A percentile compares a stretch with the other conserved stretches of the same genome.
Evolutionary conservation across 179 eudicot genomes (phyloP).

Genomic region (Beta corolliflora): DNA sequence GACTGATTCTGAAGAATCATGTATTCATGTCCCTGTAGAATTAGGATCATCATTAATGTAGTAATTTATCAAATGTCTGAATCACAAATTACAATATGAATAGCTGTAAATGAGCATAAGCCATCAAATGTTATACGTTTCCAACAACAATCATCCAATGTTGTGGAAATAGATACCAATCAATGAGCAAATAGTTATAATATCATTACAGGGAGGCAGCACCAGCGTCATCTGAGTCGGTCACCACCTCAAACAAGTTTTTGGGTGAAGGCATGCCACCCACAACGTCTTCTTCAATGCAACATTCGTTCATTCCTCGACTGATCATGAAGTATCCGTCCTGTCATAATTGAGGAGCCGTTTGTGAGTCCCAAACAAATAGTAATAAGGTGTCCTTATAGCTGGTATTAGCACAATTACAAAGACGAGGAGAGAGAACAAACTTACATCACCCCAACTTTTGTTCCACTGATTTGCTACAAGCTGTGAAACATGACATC

Average conservation of each 20-base stretch:
- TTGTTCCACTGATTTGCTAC: slow-evolving; percentile 93
- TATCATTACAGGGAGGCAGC: slow-evolving; percentile 38
- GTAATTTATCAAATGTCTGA: background rate
- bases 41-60: background rate
- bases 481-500: slow-evolving; percentile 53
- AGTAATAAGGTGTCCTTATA: background rate
- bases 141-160: background rate
- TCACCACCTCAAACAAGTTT: slow-evolving; percentile 47
- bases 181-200: background rate
- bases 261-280: slow-evolving; percentile 80
- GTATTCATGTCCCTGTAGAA: background rate
- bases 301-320: slow-evolving; percentile 89
- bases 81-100: background rate
- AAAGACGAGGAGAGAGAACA: slow-evolving; percentile 8
- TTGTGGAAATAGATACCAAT: background rate
- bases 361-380: background rate
- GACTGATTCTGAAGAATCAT: background rate
- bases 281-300: slow-evolving; percentile 68
- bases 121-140: slow-evolving; percentile 9
- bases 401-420: too few relatives aligned
- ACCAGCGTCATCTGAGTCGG: slow-evolving; percentile 32
- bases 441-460: slow-evolving; percentile 95
- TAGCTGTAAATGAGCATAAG: slow-evolving; percentile 12
- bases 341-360: slow-evolving; percentile 36
- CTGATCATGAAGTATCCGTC: slow-evolving; percentile 90